Base-by-base conservation (phyloP, 2,329 filamentous ascomycete genomes). In the Didymella segeticola region DNA sequence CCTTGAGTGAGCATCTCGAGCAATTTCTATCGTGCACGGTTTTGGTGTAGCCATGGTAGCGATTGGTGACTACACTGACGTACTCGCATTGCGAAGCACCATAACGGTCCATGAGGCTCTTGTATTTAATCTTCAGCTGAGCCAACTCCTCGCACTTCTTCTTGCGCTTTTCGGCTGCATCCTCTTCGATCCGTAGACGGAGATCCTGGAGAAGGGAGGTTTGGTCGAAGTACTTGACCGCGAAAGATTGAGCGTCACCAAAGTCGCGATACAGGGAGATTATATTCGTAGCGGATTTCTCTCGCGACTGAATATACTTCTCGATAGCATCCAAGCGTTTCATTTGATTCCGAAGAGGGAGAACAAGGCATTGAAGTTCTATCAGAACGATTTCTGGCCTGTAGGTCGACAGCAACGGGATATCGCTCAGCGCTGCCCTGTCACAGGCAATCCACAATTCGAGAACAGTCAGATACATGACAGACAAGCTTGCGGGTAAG, bases 371-470 rank as follows among this genome's bases (percentile, higher is more conserved):
- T 20, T 80, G 69, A 3, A 83, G 74, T 0, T 82, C 47, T 0
- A 60, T 36, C 0, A 46, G 10, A 0, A 77, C 75, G 0, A 88
- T 64, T 4, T 78, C 78, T 0, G 80, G 75, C 6, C 76, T 64
- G 55, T 84, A 88, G 0, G 83, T 66, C 0, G 5, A 7, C 0
- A 88, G 62, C 5, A 83, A 55, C 0, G 77, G 71, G n/a, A 76
- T 71, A 0, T 70, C 49, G 1, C 49, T 12, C 1, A 75, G 70
- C 0, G 80, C 79, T 2, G 75, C 72, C 43, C 73, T 80, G 55
- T 89, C 85, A 26, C 80, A 78, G 0, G 81, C 82, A 7, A 83
- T 64, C 86, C 86, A 89, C 0, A 88, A 65, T 47, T 87, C 83
- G 2, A 85, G 59, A 0, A 83, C 60, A 0, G 80, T 83, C 0